A percentile compares a stretch with the other conserved stretches of the same genome.
Conservation (phyloP, 2,329 filamentous ascomycete genomes). For the Huntiella omanensis region DNA sequence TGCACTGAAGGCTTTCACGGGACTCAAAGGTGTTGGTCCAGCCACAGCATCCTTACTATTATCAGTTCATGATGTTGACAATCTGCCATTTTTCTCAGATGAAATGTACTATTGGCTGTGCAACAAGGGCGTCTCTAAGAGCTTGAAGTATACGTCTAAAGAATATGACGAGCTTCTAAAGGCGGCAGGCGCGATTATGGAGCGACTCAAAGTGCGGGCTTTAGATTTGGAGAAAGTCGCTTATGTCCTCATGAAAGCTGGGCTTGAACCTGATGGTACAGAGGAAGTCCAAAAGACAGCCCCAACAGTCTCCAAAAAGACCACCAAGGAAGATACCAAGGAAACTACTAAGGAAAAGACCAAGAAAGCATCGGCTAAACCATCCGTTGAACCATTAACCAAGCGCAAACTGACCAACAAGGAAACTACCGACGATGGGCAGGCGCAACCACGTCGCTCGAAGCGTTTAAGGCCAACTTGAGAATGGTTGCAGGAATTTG, state of each 20-base stretch:
- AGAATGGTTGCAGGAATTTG: no score
- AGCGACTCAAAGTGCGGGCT: conserved; percentile 34
- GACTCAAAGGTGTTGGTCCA: conserved; percentile 57
- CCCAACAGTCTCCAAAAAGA: no score
- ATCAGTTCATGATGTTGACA: conserved; percentile 38
- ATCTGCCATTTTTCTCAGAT: conserved; percentile 60
- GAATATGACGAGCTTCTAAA: conserved; percentile 44
- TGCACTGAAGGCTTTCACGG: conserved; percentile 34
- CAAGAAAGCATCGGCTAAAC: neutral
- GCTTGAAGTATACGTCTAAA: conserved; percentile 49
- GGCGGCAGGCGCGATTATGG: conserved; percentile 23
- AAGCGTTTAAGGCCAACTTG: no score
- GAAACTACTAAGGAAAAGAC: neutral
- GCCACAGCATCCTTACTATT: conserved; percentile 62
- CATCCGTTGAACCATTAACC: neutral
- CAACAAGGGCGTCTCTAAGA: conserved; percentile 27
- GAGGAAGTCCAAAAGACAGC: no score
- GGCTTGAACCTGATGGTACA: neutral
- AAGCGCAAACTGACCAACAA: no score
- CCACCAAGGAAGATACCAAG: neutral
- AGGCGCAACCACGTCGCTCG: no score
- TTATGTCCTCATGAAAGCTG: conserved; percentile 28
- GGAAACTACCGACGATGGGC: no score
- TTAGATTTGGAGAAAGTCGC: conserved; percentile 52
- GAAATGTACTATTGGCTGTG: conserved; percentile 59